Conservation (phyloP, 2,329 filamentous ascomycete genomes). For the Thielaviopsis ethacetica region DNA sequence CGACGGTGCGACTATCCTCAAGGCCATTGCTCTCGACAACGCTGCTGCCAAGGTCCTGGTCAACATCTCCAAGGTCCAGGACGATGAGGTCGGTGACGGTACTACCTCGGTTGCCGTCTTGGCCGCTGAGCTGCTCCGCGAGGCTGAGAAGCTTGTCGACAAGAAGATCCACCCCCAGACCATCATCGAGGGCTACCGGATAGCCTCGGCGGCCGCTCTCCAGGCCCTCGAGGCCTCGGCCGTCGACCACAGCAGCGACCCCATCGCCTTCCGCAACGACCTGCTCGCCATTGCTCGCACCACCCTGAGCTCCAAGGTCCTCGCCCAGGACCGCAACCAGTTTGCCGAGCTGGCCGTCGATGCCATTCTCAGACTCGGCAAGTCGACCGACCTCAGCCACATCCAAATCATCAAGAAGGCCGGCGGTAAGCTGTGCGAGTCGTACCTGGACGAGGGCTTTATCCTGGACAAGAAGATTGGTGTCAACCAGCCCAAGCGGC, state of each 20-base stretch:
- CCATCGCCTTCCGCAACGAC: conserved; percentile 75
- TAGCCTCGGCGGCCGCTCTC: conserved; percentile 82
- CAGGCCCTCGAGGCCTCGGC: conserved; percentile 69
- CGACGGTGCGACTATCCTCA: conserved; percentile 94
- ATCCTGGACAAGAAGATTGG: conserved; percentile 99
- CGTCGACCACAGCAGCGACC: conserved; percentile 75
- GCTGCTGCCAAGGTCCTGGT: conserved; percentile 95
- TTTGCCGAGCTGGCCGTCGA: conserved; percentile 83
- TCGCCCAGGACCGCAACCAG: conserved; percentile 83
- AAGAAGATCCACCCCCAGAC: conserved; percentile 99
- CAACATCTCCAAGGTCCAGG: conserved; percentile 98
- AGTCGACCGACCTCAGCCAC: conserved; percentile 84
- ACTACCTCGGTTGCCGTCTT: conserved; percentile 96
- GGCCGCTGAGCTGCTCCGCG: conserved; percentile 83
- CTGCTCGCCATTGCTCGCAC: conserved; percentile 82
- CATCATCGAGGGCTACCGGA: conserved; percentile 96
- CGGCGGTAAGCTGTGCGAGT: conserved; percentile 91
- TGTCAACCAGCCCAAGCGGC: conserved; percentile 91
- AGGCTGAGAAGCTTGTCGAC: conserved; percentile 93
- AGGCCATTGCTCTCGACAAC: conserved; percentile 96
- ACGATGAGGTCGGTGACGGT: conserved; percentile 95
- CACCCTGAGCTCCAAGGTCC: conserved; percentile 91
- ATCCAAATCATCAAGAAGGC: conserved; percentile 99
- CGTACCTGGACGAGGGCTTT: conserved; percentile 94
- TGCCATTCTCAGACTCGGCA: conserved; percentile 76